Conservation (phyloP, 805 yeast species). For the Teunomyces kruisii region DNA sequence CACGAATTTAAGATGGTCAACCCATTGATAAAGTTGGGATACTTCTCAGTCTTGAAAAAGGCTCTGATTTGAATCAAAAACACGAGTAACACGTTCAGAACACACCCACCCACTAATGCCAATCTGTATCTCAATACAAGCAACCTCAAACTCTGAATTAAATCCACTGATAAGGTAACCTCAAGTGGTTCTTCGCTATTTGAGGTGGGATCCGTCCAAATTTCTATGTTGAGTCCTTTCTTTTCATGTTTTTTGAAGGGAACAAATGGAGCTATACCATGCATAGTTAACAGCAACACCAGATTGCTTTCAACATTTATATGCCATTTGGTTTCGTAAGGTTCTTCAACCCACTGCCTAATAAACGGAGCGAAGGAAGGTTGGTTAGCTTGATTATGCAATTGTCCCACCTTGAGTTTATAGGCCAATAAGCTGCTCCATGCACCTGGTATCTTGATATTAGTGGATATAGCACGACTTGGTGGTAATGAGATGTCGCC, state of each 20-base stretch:
- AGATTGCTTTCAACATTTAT: constrained; percentile 45
- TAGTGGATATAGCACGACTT: constrained; percentile 44
- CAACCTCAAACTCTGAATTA: constrained; percentile 60
- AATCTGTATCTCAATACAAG: constrained; percentile 77
- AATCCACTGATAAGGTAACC: constrained; percentile 48
- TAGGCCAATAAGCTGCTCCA: constrained; percentile 66
- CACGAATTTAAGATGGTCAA: constrained; percentile 27
- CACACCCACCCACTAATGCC: constrained; percentile 67
- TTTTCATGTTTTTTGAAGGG: constrained; percentile 46
- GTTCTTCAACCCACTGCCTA: constrained; percentile 64
- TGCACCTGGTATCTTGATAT: constrained; percentile 52
- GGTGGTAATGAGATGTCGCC: constrained; percentile 43
- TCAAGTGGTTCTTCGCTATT: constrained; percentile 30
- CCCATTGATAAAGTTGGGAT: constrained; percentile 36
- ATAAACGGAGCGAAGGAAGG: constrained; percentile 57
- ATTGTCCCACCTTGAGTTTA: constrained; percentile 20
- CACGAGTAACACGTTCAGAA: constrained; percentile 53
- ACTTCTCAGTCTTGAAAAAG: constrained; percentile 22
- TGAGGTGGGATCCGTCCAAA: constrained; percentile 47
- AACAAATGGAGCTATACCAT: constrained; percentile 69
- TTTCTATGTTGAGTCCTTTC: constrained; percentile 27
- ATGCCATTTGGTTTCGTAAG: constrained; percentile 81
- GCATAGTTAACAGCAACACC: constrained; percentile 35
- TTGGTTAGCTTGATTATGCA: constrained; percentile 6
- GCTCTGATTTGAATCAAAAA: constrained; percentile 55